phyloP scores from a whole-genome alignment of 176 grass and related monocot species.

The Phoenix dactylifera region DNA sequence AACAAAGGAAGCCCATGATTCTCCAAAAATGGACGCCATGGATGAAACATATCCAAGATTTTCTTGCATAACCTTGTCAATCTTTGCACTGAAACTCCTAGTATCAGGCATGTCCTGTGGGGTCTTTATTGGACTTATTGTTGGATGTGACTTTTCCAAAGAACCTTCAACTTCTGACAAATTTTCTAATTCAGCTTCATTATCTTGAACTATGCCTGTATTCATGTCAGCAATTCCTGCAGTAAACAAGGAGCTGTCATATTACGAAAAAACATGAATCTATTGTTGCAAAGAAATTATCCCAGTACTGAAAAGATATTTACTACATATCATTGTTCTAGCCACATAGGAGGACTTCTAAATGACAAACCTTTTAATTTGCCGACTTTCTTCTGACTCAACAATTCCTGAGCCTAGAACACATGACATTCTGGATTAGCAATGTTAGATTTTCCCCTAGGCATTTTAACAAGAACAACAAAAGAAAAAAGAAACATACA shows the following conservation, averaged over 20 bases:
- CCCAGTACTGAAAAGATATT: no score
- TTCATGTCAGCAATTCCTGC: slow-evolving; percentile 17
- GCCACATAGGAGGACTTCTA: background rate
- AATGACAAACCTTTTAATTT: slow-evolving; percentile 46
- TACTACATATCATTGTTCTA: no score
- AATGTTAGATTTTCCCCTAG: no score
- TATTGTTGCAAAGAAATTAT: background rate
- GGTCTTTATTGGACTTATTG: slow-evolving; percentile 2
- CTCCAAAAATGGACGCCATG: slow-evolving; percentile 27
- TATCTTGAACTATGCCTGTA: background rate
- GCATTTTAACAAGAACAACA: no score
- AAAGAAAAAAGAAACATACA: slow-evolving; percentile 32
- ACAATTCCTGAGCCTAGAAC: slow-evolving; percentile 69
- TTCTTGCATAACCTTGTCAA: slow-evolving; percentile 28
- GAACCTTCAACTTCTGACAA: slow-evolving; percentile 18
- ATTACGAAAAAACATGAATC: background rate
- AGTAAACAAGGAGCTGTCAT: background rate
- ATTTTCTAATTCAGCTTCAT: slow-evolving; percentile 21
- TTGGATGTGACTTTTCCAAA: slow-evolving; percentile 24
- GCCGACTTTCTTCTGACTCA: slow-evolving; percentile 46
- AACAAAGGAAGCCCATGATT: slow-evolving; percentile 39
- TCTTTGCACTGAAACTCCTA: slow-evolving; percentile 20
- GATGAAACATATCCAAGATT: slow-evolving; percentile 28
- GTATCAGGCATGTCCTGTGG: slow-evolving; percentile 22
- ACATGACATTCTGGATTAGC: slow-evolving; percentile 2